Conservation (phyloP, 495 filamentous ascomycete genomes). For the Podospora australis region DNA sequence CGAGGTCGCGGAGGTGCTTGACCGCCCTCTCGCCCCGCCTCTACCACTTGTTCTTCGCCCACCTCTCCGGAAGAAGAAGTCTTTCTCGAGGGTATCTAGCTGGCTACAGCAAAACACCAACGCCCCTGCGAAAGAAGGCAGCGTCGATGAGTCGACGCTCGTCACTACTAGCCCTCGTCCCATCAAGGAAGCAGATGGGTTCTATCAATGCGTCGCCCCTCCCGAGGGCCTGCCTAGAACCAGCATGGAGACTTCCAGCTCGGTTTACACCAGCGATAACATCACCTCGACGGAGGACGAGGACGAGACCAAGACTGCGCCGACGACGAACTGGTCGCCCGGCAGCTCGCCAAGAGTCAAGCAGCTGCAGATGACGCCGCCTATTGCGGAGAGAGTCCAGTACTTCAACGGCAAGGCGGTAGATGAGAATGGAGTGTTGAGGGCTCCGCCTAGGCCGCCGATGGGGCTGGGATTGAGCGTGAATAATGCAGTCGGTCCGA, state of each 20-base stretch:
- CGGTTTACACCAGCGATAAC: slow-evolving; percentile 33
- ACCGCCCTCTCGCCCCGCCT: slow-evolving; percentile 42
- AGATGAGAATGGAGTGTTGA: slow-evolving; percentile 10
- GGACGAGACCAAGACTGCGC: slow-evolving; percentile 19
- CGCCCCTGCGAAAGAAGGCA: not conserved
- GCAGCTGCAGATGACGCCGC: slow-evolving; percentile 22
- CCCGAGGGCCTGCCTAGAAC: slow-evolving; percentile 21
- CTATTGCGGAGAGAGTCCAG: slow-evolving; percentile 18
- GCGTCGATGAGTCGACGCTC: slow-evolving; percentile 9
- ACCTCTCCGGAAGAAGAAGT: slow-evolving; percentile 51
- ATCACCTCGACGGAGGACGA: slow-evolving; percentile 6
- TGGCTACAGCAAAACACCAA: slow-evolving; percentile 32
- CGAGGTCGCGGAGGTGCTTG: slow-evolving; percentile 14
- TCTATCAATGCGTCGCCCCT: slow-evolving; percentile 45
- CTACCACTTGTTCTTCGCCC: slow-evolving; percentile 45
- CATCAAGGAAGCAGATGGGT: slow-evolving; percentile 41
- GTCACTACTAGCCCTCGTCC: slow-evolving; percentile 45
- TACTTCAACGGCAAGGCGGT: slow-evolving; percentile 18
- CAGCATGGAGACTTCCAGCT: slow-evolving; percentile 35
- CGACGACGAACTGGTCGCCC: slow-evolving; percentile 41
- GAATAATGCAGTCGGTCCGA: slow-evolving; percentile 6
- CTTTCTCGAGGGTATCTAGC: slow-evolving; percentile 48
- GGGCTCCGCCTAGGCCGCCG: not conserved
- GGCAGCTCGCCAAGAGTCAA: slow-evolving; percentile 33
- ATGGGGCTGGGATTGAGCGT: not conserved